phyloP scores from a whole-genome alignment of 305 asterid species.

The Lippia alba region DNA sequence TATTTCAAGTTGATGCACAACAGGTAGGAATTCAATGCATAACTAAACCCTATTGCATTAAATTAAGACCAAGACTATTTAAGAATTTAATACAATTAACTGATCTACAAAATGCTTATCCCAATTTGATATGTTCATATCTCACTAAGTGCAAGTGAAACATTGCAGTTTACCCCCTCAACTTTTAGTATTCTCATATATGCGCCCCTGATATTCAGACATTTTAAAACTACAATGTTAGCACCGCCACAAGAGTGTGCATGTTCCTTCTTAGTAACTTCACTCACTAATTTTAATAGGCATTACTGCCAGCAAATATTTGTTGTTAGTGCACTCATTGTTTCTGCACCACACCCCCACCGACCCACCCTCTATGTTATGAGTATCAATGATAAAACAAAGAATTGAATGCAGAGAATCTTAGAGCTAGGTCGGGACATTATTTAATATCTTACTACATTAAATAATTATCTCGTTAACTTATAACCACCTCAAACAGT shows the following conservation, averaged over 20 bases:
- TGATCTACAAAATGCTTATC: too few species aligned
- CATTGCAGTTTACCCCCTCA: too few species aligned
- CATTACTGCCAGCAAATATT: conserved; percentile 3
- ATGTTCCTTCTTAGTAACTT: conserved; percentile 24
- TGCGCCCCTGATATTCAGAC: too few species aligned
- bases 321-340: conserved; percentile 11
- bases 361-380: neutral
- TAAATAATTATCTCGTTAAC: too few species aligned
- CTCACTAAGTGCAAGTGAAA: too few species aligned
- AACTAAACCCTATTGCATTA: neutral
- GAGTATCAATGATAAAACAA: neutral
- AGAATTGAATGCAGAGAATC: neutral
- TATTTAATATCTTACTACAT: too few species aligned
- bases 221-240: neutral
- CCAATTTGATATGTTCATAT: too few species aligned
- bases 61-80: too few species aligned
- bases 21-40: neutral
- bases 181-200: too few species aligned
- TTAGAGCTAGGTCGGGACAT: too few species aligned
- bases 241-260: conserved; percentile 20
- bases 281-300: neutral
- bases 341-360: neutral
- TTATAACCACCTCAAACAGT: too few species aligned
- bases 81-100: too few species aligned
- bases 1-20: neutral